Evolutionary conservation across 441 rosid genomes (phyloP).

Genomic region (Aleurites moluccanus): DNA sequence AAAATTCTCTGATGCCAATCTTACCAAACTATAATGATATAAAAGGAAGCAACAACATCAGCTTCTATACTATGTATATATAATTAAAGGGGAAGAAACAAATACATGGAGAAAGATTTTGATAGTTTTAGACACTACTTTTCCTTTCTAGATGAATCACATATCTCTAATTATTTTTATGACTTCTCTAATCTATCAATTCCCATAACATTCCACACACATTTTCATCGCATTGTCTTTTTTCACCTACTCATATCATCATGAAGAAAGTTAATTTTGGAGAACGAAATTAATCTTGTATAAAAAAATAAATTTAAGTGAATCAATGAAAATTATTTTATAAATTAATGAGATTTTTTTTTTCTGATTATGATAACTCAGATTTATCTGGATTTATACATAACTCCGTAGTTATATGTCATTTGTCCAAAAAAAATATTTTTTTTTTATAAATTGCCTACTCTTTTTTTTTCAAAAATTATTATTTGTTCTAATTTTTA

Average conservation of each 20-base stretch:
- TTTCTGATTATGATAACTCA: too few relatives aligned
- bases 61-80: conserved; percentile 17
- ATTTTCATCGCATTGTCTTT: neutral
- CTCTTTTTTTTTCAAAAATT: too few relatives aligned
- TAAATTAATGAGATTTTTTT: too few relatives aligned
- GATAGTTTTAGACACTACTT: neutral
- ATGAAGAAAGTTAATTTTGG: too few relatives aligned
- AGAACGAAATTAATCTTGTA: too few relatives aligned
- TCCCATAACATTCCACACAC: conserved; percentile 4
- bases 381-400: too few relatives aligned
- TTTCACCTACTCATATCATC: too few relatives aligned
- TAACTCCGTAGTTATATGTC: too few relatives aligned
- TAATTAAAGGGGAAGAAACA: neutral
- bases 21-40: conserved; percentile 7
- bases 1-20: conserved; percentile 27
- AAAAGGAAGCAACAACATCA: conserved; percentile 19
- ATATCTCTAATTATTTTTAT: neutral
- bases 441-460: neutral
- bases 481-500: too few relatives aligned
- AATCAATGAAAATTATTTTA: too few relatives aligned
- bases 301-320: too few relatives aligned
- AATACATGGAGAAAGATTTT: conserved; percentile 1
- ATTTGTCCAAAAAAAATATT: too few relatives aligned
- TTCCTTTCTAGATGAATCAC: neutral
- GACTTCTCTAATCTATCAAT: conserved; percentile 5